phyloP scores from a whole-genome alignment of 108 stramenopile species.

The Fistulifera solaris region DNA sequence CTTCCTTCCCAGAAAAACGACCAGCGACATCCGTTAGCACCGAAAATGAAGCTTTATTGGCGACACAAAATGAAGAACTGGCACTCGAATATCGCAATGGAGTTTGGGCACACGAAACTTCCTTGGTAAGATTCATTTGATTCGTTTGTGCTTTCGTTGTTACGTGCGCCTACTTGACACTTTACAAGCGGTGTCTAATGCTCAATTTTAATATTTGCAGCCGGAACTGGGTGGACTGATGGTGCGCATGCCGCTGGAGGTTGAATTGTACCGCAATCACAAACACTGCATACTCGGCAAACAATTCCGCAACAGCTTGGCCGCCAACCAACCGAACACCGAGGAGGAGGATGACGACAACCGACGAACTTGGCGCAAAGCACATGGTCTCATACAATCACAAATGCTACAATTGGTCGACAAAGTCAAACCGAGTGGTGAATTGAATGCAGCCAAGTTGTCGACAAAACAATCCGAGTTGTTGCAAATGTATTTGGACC shows the following conservation, averaged over 20 bases:
- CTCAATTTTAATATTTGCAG: slow-evolving; percentile 11
- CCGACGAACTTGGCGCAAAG: slow-evolving; percentile 6
- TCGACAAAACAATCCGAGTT: slow-evolving; percentile 36
- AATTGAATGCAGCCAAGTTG: slow-evolving; percentile 44
- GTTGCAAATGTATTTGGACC: slow-evolving; percentile 51
- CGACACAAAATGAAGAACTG: slow-evolving; percentile 41
- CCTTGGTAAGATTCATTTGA: slow-evolving; percentile 29
- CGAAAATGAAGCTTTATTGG: slow-evolving; percentile 47
- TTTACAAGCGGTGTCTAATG: not conserved
- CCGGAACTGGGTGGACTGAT: slow-evolving; percentile 79
- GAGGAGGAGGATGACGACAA: slow-evolving; percentile 5
- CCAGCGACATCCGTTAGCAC: slow-evolving; percentile 36
- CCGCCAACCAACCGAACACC: not conserved
- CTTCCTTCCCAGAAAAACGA: not conserved
- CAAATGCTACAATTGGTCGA: slow-evolving; percentile 41
- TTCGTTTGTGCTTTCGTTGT: not conserved
- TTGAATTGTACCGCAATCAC: slow-evolving; percentile 54
- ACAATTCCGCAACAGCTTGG: slow-evolving; percentile 26
- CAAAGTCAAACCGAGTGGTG: slow-evolving; percentile 32
- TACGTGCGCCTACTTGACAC: not conserved
- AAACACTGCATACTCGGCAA: slow-evolving; percentile 37
- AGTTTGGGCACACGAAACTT: slow-evolving; percentile 64
- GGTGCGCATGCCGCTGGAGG: slow-evolving; percentile 70
- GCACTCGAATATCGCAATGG: slow-evolving; percentile 49
- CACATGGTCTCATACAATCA: slow-evolving; percentile 35